Evolutionary conservation across 331 rosid species (phyloP).

Genomic region (Quercus tomentella): DNA sequence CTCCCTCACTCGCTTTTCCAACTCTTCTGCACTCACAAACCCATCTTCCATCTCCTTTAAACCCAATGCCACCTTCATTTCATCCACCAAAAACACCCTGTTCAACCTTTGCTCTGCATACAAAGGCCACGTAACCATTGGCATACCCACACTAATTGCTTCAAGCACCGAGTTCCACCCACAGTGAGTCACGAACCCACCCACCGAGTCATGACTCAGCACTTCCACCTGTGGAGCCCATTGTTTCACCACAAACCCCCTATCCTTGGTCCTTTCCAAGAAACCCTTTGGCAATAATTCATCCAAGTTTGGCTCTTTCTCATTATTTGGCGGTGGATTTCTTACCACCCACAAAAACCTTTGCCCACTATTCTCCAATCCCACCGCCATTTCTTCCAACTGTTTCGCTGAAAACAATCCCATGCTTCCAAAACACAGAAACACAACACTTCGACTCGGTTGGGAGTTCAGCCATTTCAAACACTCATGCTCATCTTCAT

Average conservation of each 20-base stretch:
- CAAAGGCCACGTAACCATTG: neutral
- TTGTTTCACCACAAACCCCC: too few species aligned
- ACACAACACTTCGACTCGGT: slow-evolving; percentile 27
- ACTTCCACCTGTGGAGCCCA: too few species aligned
- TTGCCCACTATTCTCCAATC: slow-evolving; percentile 33
- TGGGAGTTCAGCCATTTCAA: slow-evolving; percentile 39
- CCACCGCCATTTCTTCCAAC: slow-evolving; percentile 26
- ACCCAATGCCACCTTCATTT: slow-evolving; percentile 15
- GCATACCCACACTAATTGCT: slow-evolving; percentile 8
- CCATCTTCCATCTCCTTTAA: slow-evolving; percentile 5
- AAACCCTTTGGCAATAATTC: too few species aligned
- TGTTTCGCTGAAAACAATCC: slow-evolving; percentile 35
- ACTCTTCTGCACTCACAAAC: slow-evolving; percentile 21
- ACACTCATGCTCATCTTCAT: neutral
- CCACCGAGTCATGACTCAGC: too few species aligned
- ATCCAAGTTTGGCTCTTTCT: too few species aligned
- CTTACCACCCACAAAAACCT: slow-evolving; percentile 40
- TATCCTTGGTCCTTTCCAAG: too few species aligned
- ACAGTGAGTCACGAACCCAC: slow-evolving; percentile 15
- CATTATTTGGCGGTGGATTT: too few species aligned
- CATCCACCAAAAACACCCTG: slow-evolving; percentile 13
- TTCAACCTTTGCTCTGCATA: slow-evolving; percentile 23
- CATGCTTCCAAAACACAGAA: slow-evolving; percentile 39
- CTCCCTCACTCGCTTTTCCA: slow-evolving; percentile 19
- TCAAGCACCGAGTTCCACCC: slow-evolving; percentile 31